These are phyloP conservation scores for Blastocystis sp. DNA, from an alignment of 352 stramenopile species.

Conservation along the genomic window DNA sequence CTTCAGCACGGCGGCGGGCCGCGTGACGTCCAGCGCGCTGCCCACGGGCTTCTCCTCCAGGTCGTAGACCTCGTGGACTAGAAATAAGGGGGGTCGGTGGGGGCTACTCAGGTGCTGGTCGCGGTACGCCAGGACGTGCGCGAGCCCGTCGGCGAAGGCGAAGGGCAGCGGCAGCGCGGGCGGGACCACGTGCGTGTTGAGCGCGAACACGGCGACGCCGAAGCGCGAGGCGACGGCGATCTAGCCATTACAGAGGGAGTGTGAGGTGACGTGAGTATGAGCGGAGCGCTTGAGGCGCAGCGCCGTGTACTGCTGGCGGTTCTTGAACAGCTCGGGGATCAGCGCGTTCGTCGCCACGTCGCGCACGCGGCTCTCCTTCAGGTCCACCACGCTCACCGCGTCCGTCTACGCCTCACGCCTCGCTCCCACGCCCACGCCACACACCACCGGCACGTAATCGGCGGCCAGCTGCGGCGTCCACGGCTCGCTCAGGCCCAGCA, in stretches of 20 bases:
- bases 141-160: background rate
- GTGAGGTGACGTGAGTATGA: background rate
- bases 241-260: background rate
- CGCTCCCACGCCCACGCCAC: background rate
- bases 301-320: background rate
- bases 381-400: slow-evolving; percentile 4
- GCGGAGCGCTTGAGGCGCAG: background rate
- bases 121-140: background rate
- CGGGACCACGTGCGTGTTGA: background rate
- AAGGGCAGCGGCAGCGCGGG: background rate
- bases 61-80: slow-evolving; percentile 4
- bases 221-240: slow-evolving; percentile 26
- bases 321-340: background rate
- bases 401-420: background rate
- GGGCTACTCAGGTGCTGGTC: background rate
- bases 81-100: background rate
- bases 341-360: background rate
- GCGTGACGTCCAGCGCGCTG: background rate
- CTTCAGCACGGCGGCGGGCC: background rate
- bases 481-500: background rate
- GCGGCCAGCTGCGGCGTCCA: background rate
- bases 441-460: slow-evolving; percentile 6
- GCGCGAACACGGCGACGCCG: slow-evolving; percentile 12
- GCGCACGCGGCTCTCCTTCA: background rate
- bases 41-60: slow-evolving; percentile 13